A percentile compares a stretch with the other conserved stretches of the same genome.
Evolutionary conservation across 2,329 filamentous ascomycete species (phyloP).

Genomic region (Elsinoe necatrix): DNA sequence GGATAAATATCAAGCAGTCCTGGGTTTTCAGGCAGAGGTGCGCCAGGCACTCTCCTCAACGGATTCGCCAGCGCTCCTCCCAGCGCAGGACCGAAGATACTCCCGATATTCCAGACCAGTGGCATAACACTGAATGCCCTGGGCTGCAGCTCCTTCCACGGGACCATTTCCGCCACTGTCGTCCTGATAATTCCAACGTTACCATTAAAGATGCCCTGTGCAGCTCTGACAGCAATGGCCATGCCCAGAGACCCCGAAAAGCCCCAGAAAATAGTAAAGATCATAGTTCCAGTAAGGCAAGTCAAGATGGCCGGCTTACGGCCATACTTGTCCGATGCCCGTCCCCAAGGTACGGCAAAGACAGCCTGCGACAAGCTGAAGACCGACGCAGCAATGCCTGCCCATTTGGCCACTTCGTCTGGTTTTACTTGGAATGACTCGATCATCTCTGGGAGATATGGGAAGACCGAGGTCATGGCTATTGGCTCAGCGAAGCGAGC

Average conservation of each 20-base stretch:
- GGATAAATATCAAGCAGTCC: conserved; percentile 68
- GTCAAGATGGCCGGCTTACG: conserved; percentile 73
- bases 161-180: conserved; percentile 72
- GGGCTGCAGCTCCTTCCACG: conserved; percentile 76
- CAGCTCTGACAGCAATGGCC: conserved; percentile 66
- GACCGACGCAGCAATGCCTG: conserved; percentile 81
- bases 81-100: conserved; percentile 78
- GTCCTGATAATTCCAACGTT: conserved; percentile 72
- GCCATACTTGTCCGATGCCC: conserved; percentile 67
- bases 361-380: conserved; percentile 71
- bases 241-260: conserved; percentile 70
- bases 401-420: conserved; percentile 69
- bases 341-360: conserved; percentile 83
- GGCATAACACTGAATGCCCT: conserved; percentile 91
- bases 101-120: conserved; percentile 77
- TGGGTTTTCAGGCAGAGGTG: conserved; percentile 49
- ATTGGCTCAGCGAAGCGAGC: conserved; percentile 89
- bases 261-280: conserved; percentile 72
- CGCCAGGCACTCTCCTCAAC: conserved; percentile 58
- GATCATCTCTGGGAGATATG: conserved; percentile 88
- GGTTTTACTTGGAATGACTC: conserved; percentile 64
- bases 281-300: conserved; percentile 70
- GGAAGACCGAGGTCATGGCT: conserved; percentile 84
- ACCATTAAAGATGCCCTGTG: conserved; percentile 80
- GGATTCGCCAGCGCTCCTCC: conserved; percentile 82